Evolutionary conservation across 495 filamentous ascomycete genomes (phyloP).

Genomic region (Ramalina intermedia): DNA sequence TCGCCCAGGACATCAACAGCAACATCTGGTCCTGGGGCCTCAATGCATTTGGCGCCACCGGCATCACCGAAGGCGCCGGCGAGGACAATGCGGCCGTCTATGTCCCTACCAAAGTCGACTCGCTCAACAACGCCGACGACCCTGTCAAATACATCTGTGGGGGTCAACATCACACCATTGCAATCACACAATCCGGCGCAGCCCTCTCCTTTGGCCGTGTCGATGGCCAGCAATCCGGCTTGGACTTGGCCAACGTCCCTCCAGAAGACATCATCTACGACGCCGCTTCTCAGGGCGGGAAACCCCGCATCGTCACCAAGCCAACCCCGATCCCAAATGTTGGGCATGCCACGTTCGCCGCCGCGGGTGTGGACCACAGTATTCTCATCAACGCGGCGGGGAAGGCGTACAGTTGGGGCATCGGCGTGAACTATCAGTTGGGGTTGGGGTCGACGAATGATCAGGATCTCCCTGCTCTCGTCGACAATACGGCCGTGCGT

Average conservation of each 20-base stretch:
- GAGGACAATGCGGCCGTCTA: constrained; percentile 43
- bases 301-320: constrained; percentile 39
- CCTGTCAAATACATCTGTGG: constrained; percentile 34
- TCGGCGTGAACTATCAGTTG: constrained; percentile 48
- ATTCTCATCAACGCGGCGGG: constrained; percentile 43
- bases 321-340: constrained; percentile 37
- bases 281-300: constrained; percentile 19
- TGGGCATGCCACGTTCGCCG: constrained; percentile 27
- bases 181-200: constrained; percentile 35
- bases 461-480: constrained; percentile 39
- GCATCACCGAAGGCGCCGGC: constrained; percentile 51
- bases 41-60: constrained; percentile 77
- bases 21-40: constrained; percentile 73
- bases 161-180: constrained; percentile 45
- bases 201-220: constrained; percentile 47
- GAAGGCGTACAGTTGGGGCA: constrained; percentile 48
- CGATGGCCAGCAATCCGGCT: constrained; percentile 43
- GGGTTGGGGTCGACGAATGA: constrained; percentile 43
- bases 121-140: constrained; percentile 32
- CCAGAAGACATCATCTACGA: constrained; percentile 36
- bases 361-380: constrained; percentile 41
- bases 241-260: constrained; percentile 32
- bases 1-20: constrained; percentile 58
- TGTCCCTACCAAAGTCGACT: constrained; percentile 43
- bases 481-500: constrained; percentile 45